Evolutionary conservation across 1,284 basidiomycete genomes (phyloP).

Genomic region (Marasmius fiardii): DNA sequence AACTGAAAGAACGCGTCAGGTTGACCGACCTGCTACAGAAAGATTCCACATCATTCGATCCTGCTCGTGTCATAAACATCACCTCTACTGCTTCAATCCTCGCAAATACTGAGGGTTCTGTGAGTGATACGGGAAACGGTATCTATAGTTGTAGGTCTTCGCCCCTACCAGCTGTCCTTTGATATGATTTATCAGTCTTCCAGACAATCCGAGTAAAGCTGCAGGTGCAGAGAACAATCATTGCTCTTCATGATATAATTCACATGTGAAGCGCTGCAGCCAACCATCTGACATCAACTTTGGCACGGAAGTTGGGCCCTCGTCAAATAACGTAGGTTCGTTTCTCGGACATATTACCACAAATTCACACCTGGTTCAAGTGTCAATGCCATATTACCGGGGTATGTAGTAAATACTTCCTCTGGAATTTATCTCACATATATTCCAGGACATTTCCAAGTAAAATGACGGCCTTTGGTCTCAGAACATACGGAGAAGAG

Average conservation of each 20-base stretch:
- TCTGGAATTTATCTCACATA: background rate
- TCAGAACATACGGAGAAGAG: conserved; percentile 57
- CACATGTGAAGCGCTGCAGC: conserved; percentile 33
- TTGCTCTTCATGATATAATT: no score
- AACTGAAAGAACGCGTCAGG: conserved; percentile 27
- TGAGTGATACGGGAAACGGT: conserved; percentile 61
- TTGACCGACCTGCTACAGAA: conserved; percentile 65
- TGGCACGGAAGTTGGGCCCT: conserved; percentile 68
- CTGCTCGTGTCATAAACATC: conserved; percentile 78
- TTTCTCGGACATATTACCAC: background rate
- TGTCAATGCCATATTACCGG: conserved; percentile 82
- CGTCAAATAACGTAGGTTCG: conserved; percentile 59
- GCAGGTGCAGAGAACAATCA: conserved; percentile 39
- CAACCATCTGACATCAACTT: conserved; percentile 76
- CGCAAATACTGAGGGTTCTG: conserved; percentile 46
- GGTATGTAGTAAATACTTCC: no score
- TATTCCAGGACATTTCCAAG: conserved; percentile 69
- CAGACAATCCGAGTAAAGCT: conserved; percentile 80
- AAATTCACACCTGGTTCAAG: conserved; percentile 28
- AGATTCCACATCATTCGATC: conserved; percentile 63
- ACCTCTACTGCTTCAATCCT: conserved; percentile 70
- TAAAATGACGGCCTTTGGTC: conserved; percentile 82
- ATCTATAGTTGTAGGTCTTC: conserved; percentile 76
- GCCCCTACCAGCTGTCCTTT: background rate
- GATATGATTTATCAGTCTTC: conserved; percentile 3